phyloP scores from a whole-genome alignment of 2,329 filamentous ascomycete genomes.

The Phyllosticta citribraziliensis region DNA sequence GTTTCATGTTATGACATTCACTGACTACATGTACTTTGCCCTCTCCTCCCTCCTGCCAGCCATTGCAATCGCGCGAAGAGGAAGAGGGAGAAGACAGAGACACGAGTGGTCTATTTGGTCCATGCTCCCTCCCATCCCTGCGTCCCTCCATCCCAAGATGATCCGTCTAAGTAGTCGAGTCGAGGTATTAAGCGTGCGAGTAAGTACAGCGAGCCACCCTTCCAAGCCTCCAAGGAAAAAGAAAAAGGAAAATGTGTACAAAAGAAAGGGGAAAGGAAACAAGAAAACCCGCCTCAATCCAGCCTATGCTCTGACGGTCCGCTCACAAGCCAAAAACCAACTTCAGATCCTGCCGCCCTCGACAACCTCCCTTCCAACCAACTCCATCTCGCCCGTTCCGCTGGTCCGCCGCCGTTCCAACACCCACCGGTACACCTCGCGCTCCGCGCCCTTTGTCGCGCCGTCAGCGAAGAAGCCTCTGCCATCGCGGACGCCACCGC shows the following conservation, averaged over 20 bases:
- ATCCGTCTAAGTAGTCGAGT: too few species aligned
- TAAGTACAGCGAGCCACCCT: too few species aligned
- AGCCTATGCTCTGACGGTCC: not conserved
- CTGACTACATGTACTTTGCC: too few species aligned
- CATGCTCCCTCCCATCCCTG: too few species aligned
- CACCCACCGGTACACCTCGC: slow-evolving; percentile 42
- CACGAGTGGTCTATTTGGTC: too few species aligned
- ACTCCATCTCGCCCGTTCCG: slow-evolving; percentile 54
- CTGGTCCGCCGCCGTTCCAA: slow-evolving; percentile 57
- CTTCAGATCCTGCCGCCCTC: slow-evolving; percentile 39
- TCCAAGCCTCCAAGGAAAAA: too few species aligned
- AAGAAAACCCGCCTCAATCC: not conserved
- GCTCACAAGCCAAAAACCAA: not conserved
- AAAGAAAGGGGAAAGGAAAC: not conserved
- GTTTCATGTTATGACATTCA: too few species aligned
- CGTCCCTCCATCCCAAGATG: too few species aligned
- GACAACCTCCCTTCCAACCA: slow-evolving; percentile 56
- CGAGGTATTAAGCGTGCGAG: too few species aligned
- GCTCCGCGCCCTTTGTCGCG: not conserved
- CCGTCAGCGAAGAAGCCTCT: not conserved
- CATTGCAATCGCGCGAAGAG: too few species aligned
- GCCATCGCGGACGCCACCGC: slow-evolving; percentile 25
- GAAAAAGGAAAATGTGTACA: not conserved
- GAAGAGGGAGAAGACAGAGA: too few species aligned
- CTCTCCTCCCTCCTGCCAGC: too few species aligned